Evolutionary conservation across 2,329 filamentous ascomycete genomes (phyloP).

Genomic region (Elsinoe necatrix): DNA sequence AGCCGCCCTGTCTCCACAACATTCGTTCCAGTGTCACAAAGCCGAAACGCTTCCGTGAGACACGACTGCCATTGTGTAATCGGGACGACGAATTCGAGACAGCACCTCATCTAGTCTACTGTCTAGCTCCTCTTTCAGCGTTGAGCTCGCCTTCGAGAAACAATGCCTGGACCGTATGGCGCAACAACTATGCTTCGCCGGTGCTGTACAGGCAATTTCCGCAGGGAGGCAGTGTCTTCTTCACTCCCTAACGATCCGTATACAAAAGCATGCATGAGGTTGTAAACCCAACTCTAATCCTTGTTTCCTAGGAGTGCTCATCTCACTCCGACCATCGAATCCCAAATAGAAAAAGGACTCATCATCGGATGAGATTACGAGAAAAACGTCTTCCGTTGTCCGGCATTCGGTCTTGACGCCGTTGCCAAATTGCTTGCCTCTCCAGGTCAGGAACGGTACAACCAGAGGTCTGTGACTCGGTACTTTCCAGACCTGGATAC

Average conservation of each 20-base stretch:
- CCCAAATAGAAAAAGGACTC: not conserved
- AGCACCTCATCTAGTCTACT: not conserved
- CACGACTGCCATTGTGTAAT: not conserved
- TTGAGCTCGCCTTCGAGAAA: not conserved
- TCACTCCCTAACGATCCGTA: constrained; percentile 1
- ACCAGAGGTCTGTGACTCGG: not conserved
- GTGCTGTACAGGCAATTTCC: not conserved
- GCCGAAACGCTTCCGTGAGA: not conserved
- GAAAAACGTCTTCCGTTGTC: not conserved
- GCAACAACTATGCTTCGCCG: not conserved
- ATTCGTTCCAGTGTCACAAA: not conserved
- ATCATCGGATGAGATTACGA: constrained; percentile 5
- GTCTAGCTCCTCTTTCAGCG: not conserved
- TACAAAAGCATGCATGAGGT: not conserved
- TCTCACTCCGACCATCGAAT: not conserved
- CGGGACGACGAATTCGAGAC: not conserved
- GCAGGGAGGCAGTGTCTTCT: not conserved
- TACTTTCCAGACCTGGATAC: not conserved
- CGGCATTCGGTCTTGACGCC: not conserved
- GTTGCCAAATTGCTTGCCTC: constrained; percentile 11
- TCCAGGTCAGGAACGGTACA: constrained; percentile 6
- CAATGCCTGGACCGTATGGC: not conserved
- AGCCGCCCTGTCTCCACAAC: not conserved
- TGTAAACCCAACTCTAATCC: constrained; percentile 1
- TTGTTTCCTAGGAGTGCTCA: not conserved